These are phyloP conservation scores for Apiotrichum brassicae DNA, from an alignment of 1,284 basidiomycete species.

Conservation along the genomic window DNA sequence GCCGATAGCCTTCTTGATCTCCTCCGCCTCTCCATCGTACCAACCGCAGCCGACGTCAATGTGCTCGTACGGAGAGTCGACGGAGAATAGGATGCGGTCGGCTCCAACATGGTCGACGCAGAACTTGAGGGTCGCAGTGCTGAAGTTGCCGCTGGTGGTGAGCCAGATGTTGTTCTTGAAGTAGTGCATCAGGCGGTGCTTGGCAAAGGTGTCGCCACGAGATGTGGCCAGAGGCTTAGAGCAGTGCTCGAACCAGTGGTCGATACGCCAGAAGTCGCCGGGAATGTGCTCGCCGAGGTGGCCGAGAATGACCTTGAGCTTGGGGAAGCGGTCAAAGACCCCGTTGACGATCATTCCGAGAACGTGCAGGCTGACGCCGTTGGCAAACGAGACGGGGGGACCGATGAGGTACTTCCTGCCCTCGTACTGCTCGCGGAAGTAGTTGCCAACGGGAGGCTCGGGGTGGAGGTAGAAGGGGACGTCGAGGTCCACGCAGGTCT, in stretches of 20 bases:
- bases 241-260: conserved; percentile 41
- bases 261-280: conserved; percentile 40
- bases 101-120: conserved; percentile 30
- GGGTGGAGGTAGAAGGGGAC: conserved; percentile 44
- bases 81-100: conserved; percentile 41
- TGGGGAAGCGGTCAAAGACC: conserved; percentile 42
- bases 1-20: conserved; percentile 14
- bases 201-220: conserved; percentile 27
- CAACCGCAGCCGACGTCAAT: conserved; percentile 38
- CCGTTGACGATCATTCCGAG: conserved; percentile 43
- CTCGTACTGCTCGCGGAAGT: conserved; percentile 35
- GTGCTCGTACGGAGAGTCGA: conserved; percentile 42
- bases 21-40: conserved; percentile 23
- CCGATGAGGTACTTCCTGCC: conserved; percentile 38
- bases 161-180: conserved; percentile 22
- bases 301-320: conserved; percentile 44
- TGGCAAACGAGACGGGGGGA: conserved; percentile 38
- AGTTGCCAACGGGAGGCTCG: conserved; percentile 36
- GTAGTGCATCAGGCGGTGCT: conserved; percentile 22
- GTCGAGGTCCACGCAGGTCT: conserved; percentile 37
- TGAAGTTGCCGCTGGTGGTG: conserved; percentile 19
- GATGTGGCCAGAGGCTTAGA: conserved; percentile 14
- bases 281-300: conserved; percentile 43
- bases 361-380: conserved; percentile 38
- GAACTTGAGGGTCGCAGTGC: conserved; percentile 24